Evolutionary conservation across 208 protist species (phyloP), one percentile per base, ranked within the genome.

Genomic region (Trypanosoma conorhini): DNA sequence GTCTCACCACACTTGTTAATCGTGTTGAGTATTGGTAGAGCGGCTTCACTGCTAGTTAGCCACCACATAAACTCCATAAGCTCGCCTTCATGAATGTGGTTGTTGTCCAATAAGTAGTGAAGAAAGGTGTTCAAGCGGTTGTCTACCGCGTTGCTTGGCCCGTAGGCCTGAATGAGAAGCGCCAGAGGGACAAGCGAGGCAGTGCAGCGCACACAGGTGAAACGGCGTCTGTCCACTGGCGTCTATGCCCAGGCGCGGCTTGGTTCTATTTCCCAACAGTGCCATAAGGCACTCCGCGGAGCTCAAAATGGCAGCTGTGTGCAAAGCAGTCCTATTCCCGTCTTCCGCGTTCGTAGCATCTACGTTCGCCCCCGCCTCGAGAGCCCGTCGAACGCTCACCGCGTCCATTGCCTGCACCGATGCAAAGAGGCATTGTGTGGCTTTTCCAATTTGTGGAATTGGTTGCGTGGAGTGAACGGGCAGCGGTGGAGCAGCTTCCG

Each of bases 151-250:
- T 35, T 21, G 33, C 33, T 70, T 3, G 74, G 35, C 31, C 88
- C 85, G 76, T 86, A 90, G 21, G 79, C 76, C 13, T 74, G 70
- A 7, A 88, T 69, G 21, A 94, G 75, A 19, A 94, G 62, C 15
- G 87, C 35, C 3, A 88, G 40, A 13, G 71, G 60, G 0, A 67
- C 64, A n/a, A 82, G 77, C 10, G 65, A 72, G 21, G 56, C 40
- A 5, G 73, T 54, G 8, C 33, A 68, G 0, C 59, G 74, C 73
- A 21, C 83, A 76, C 35, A 82, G 35, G 51, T 90, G 84, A 17
- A 91, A 70, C 19, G 88, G 78, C 5, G 88, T 88, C 17, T 90
- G 70, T 0, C 80, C 85, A 30, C 61, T 57, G 3, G 38, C 54
- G 60, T 94, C 82, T 19, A 54, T 28, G 24, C n/a, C 40, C 42